A percentile compares a stretch with the other conserved stretches of the same genome.
Evolutionary conservation across 2,329 filamentous ascomycete genomes (phyloP).

Genomic region (Teratosphaeria epicoccoides): DNA sequence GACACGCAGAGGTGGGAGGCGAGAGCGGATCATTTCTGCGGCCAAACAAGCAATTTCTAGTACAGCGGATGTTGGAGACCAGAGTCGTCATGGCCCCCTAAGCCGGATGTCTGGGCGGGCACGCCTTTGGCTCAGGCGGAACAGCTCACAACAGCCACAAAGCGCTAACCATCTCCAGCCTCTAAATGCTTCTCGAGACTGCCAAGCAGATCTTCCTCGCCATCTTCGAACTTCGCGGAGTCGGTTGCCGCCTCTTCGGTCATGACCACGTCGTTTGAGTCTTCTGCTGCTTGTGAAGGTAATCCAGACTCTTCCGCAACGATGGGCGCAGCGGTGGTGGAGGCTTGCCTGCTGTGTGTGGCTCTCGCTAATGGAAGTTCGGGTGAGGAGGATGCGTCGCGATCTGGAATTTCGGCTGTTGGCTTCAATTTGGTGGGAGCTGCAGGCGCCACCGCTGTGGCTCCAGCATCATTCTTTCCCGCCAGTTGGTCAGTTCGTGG

Average conservation of each 20-base stretch:
- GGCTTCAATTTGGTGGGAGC: constrained; percentile 3
- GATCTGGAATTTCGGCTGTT: constrained; percentile 6
- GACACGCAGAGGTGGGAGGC: no score
- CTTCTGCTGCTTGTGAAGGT: constrained; percentile 1
- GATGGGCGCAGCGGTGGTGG: constrained; percentile 5
- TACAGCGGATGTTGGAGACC: no score
- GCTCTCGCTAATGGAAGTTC: constrained; percentile 32
- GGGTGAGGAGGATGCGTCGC: constrained; percentile 32
- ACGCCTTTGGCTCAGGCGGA: no score
- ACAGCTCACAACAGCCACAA: no score
- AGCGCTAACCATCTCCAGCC: not conserved
- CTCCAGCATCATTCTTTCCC: constrained; percentile 1
- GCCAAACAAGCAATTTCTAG: no score
- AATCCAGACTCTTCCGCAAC: not conserved
- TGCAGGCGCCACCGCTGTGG: not conserved
- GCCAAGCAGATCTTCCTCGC: constrained; percentile 20
- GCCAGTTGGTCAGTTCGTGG: not conserved
- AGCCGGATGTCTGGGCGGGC: no score
- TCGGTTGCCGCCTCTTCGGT: constrained; percentile 4
- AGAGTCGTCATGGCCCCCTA: no score
- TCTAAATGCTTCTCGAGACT: constrained; percentile 20
- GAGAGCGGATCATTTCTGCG: no score
- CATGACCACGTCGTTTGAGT: constrained; percentile 2
- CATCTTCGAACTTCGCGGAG: constrained; percentile 14
- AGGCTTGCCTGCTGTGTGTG: constrained; percentile 30